Base-by-base conservation (phyloP, 129 eudicot genomes). In the Cynara cardunculus region DNA sequence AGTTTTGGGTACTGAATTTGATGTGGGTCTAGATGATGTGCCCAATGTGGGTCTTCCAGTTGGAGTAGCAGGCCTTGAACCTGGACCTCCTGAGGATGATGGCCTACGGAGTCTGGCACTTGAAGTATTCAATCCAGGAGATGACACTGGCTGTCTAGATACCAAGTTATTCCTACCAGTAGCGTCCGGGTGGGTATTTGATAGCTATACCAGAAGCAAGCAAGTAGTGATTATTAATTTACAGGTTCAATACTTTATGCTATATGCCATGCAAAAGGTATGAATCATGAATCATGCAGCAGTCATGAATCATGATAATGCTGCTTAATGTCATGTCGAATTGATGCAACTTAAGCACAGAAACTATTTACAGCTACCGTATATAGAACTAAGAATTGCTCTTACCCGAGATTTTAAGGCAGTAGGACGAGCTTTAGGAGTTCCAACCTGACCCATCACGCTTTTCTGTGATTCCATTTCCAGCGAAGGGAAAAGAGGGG, bases 401-500 rank as follows among this genome's bases (percentile, higher is more conserved):
- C 99, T 87, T 89, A 95, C 99, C 76, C 95, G 88, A 80, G 97
- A 95, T 85, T 90, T 95, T 72, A 88, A 80, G n/a, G 88, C 93
- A 78, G 92, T 84, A 13, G 97, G 97, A 56, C 91, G 99, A 86
- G 87, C 83, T 89, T 92, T 93, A 32, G 95, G 95, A 73, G 90
- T 88, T 86, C 91, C 99, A 49, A 41, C 68, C 83, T 90, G 92
- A 85, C 85, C 81, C 89, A 71, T 88, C 37, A 85, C 80, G 3
- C 80, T 74, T 81, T 88, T 89, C 77, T 87, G 94, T 56, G 97
- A 78, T 80, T 90, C 97, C 94, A 86, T 87, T 86, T 95, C 99
- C 81, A 95, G 84, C 69, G 97, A 92, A 80, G 97, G 97, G 75
- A 95, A 95, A 74, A 95, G 97, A 34, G 99, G 99, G 67, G 99